Percentiles rank a stretch among this genome's conserved stretches.
Evolutionary conservation across 1,284 basidiomycete species (phyloP).

Genomic region (Stereum hirsutum): DNA sequence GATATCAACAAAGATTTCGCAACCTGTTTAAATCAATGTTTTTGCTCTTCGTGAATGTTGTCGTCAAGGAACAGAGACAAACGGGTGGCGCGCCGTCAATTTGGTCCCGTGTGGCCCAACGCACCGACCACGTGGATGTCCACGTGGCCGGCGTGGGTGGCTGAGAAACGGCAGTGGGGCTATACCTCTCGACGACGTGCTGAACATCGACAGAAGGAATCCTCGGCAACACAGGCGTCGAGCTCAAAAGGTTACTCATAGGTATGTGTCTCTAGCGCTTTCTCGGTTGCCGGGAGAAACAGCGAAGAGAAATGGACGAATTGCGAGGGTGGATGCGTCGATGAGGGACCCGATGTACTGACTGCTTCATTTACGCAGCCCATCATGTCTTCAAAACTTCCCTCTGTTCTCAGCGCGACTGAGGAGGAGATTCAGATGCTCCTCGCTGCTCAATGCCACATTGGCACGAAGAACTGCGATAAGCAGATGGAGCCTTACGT

Average conservation of each 20-base stretch:
- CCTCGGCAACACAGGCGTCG: conserved; percentile 23
- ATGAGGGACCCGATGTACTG: conserved; percentile 12
- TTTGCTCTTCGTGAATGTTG: too few relatives aligned
- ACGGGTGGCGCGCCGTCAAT: too few relatives aligned
- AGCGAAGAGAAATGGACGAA: conserved; percentile 15
- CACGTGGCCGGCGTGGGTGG: too few relatives aligned
- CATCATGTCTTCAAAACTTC: conserved; percentile 80
- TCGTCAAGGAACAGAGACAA: too few relatives aligned
- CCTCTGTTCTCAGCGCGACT: conserved; percentile 86
- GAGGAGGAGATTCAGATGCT: conserved; percentile 97
- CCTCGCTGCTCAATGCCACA: conserved; percentile 92
- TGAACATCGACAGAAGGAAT: too few relatives aligned
- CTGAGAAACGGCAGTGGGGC: too few relatives aligned
- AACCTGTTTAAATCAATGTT: too few relatives aligned
- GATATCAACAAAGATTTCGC: too few relatives aligned
- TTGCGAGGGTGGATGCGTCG: conserved; percentile 21
- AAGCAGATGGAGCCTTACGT: conserved; percentile 98
- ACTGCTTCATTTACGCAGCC: conserved; percentile 26
- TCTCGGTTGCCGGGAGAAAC: conserved; percentile 14
- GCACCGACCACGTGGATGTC: too few relatives aligned
- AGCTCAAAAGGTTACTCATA: conserved; percentile 23
- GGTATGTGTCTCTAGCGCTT: conserved; percentile 20
- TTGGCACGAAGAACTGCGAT: conserved; percentile 98
- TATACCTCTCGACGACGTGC: too few relatives aligned
- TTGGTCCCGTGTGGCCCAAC: too few relatives aligned